Percentiles rank a stretch among this genome's conserved stretches.
Evolutionary conservation across 768 basidiomycete species (phyloP).

Genomic region (Termitomyces sp.): DNA sequence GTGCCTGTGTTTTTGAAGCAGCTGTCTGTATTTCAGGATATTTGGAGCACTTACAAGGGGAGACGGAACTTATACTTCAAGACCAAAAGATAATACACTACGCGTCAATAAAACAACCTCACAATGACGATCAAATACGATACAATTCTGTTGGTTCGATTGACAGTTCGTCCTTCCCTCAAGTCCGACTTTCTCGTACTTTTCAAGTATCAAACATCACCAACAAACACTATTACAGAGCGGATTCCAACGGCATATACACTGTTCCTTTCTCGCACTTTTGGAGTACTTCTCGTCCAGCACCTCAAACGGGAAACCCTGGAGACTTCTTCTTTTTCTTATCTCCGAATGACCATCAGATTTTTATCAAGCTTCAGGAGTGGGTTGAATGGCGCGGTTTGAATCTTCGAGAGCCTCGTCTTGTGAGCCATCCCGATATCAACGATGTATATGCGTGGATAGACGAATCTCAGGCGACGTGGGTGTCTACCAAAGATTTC

Average conservation of each 20-base stretch:
- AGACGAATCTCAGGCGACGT: not conserved
- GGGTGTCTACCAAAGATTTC: not conserved
- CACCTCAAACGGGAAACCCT: not conserved
- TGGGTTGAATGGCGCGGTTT: constrained; percentile 5
- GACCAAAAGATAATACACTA: too few species aligned
- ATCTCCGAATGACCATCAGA: not conserved
- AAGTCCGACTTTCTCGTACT: not conserved
- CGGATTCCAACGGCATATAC: not conserved
- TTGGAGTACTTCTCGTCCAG: not conserved
- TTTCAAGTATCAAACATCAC: not conserved
- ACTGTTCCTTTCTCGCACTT: constrained; percentile 1
- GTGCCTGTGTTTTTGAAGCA: not conserved
- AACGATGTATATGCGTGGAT: constrained; percentile 2
- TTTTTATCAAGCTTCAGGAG: not conserved
- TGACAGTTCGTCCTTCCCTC: not conserved
- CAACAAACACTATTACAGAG: not conserved
- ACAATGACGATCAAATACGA: not conserved
- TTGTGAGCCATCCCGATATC: not conserved
- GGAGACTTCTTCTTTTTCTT: constrained; percentile 4
- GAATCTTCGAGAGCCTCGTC: not conserved
- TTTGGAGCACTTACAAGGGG: not conserved
- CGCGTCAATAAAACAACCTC: too few species aligned
- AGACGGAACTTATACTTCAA: too few species aligned
- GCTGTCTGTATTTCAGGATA: not conserved
- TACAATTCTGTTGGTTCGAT: not conserved